Evolutionary conservation across 345 rosid genomes (phyloP), one percentile per base, ranked within the genome.

Genomic region (Viola odorata): DNA sequence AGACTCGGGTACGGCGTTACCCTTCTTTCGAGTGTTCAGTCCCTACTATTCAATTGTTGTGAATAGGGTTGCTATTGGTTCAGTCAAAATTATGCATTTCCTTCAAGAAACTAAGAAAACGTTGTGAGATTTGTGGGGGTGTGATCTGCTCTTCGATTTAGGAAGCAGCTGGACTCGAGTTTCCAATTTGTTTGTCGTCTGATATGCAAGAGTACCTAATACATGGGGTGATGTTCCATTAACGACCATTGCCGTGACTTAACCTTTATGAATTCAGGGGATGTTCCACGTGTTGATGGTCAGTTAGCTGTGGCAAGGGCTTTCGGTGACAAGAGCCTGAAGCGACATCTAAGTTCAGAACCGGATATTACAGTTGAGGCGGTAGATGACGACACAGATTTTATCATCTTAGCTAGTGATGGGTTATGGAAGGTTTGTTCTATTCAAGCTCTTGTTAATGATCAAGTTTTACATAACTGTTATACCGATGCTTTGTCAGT

Each of bases 241-340:
- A 23, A 23, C 32, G 2, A 23, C 32, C 32, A 23, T n/a, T n/a
- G 2, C 32, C 32, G 37, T 10, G 16, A 61, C 41, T 37, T 65
- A 37, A 57, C 53, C 12, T 49, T 53, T 37, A 6, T 59, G 58
- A 64, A 64, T 58, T 62, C 79, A 89, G 99, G 97, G 69, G 99
- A 94, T 53, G 96, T 94, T 61, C 80, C 99, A 0, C 82, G 96
- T 8, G 96, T 94, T 45, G 97, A 94, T 58, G 99, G 92, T 57
- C 96, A 85, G 68, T 73, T 94, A 78, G 99, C 99, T 0, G 95
- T 94, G 79, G 89, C 92, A 36, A 90, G 97, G 68, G 96, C 97
- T 56, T 94, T 94, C 54, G 97, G 99, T 63, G 95, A 94, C 73
- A 88, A 86, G 84, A 80, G 88, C 74, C 62, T 88, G 75, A 90